Percentiles rank a stretch among this genome's conserved stretches.
Evolutionary conservation across 768 basidiomycete genomes (phyloP).

Genomic region (Brasilioporus rufonigricans): DNA sequence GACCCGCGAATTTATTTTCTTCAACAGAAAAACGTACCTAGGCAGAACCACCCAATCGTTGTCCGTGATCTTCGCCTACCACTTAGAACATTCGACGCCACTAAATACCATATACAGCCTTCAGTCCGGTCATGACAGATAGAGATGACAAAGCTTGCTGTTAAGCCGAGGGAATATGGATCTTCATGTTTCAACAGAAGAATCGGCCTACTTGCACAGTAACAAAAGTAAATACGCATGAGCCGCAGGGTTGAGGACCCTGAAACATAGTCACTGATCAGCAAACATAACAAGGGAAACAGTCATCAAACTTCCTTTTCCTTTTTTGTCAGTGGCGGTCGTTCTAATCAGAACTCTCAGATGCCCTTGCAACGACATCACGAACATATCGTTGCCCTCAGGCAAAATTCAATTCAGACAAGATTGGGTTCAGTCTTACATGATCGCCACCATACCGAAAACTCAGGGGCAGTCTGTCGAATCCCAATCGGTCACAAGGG

Average conservation of each 20-base stretch:
- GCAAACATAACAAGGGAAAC: not conserved
- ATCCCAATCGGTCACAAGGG: slow-evolving; percentile 6
- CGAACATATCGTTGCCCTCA: not conserved
- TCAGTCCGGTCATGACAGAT: not conserved
- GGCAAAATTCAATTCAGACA: not conserved
- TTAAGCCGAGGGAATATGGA: not conserved
- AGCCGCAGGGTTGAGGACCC: not conserved
- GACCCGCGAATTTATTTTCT: not conserved
- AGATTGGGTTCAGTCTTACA: slow-evolving; percentile 20
- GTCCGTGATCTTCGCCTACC: slow-evolving; percentile 24
- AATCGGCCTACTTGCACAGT: not conserved
- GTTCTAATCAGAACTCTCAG: not conserved
- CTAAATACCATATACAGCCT: not conserved
- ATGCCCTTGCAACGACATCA: not conserved
- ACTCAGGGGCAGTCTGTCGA: slow-evolving; percentile 10
- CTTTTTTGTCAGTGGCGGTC: not conserved
- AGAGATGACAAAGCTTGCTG: not conserved
- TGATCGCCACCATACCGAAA: not conserved
- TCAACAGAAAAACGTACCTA: not conserved
- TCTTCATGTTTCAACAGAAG: not conserved
- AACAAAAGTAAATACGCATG: not conserved
- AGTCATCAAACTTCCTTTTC: not conserved
- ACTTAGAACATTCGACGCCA: slow-evolving; percentile 9
- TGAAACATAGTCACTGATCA: not conserved
- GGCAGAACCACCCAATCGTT: slow-evolving; percentile 11